A percentile compares a stretch with the other conserved stretches of the same genome.
Evolutionary conservation across 768 basidiomycete genomes (phyloP).

Genomic region (Tephrocybe sp.): DNA sequence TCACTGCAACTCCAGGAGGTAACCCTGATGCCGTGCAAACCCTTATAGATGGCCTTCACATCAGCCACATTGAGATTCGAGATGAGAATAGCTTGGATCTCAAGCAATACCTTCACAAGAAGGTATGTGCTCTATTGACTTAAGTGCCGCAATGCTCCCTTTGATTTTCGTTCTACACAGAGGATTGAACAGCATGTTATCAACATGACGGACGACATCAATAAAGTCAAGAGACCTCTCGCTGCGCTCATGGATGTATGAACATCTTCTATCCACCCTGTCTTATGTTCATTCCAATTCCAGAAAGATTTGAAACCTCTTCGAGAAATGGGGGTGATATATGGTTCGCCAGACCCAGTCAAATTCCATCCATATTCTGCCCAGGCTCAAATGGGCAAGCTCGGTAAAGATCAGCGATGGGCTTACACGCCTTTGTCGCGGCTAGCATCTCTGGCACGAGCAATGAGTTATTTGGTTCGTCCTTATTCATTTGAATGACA

Average conservation of each 20-base stretch:
- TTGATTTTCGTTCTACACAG: conserved; percentile 42
- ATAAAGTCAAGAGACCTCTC: conserved; percentile 65
- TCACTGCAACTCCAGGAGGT: conserved; percentile 93
- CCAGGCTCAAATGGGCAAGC: conserved; percentile 39
- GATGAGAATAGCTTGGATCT: conserved; percentile 90
- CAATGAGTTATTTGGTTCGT: conserved; percentile 86
- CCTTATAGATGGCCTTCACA: conserved; percentile 91
- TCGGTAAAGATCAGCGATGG: conserved; percentile 44
- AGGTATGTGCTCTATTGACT: conserved; percentile 43
- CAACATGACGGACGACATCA: conserved; percentile 65
- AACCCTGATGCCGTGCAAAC: conserved; percentile 85
- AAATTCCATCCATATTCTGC: conserved; percentile 67
- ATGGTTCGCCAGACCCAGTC: conserved; percentile 48
- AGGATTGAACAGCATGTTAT: conserved; percentile 79
- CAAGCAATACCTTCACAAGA: conserved; percentile 82
- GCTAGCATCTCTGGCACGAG: conserved; percentile 65
- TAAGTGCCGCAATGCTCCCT: no score
- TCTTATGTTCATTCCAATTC: not conserved
- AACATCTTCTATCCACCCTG: not conserved
- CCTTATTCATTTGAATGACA: not conserved
- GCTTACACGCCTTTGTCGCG: conserved; percentile 50
- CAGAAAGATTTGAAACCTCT: conserved; percentile 36
- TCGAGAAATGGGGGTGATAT: conserved; percentile 42
- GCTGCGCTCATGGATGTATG: conserved; percentile 74
- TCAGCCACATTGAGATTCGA: conserved; percentile 92